These are phyloP conservation scores for Strigomonas culicis DNA, from an alignment of 208 protist species.

Conservation along the genomic window DNA sequence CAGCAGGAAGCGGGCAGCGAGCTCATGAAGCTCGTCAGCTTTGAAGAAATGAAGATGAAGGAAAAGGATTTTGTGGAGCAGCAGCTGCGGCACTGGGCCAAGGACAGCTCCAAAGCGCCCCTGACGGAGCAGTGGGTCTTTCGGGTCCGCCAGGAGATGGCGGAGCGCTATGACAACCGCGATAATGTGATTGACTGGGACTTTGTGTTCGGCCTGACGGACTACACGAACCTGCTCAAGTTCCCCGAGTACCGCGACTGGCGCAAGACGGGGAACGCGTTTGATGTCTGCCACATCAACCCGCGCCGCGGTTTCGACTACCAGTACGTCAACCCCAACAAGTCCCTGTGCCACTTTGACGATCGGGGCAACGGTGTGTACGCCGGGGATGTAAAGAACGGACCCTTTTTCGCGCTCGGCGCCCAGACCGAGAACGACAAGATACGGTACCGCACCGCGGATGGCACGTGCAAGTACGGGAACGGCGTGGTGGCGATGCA, in stretches of 20 bases:
- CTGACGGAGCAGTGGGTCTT: conserved; percentile 55
- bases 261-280: conserved; percentile 85
- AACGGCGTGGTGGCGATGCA: conserved; percentile 89
- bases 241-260: conserved; percentile 88
- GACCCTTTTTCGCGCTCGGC: conserved; percentile 82
- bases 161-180: conserved; percentile 89
- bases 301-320: conserved; percentile 75
- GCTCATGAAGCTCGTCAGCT: conserved; percentile 40
- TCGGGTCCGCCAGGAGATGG: conserved; percentile 86
- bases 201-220: conserved; percentile 80
- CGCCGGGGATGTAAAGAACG: conserved; percentile 82
- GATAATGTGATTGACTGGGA: conserved; percentile 94
- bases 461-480: conserved; percentile 88
- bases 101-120: conserved; percentile 48
- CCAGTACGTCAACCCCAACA: conserved; percentile 78
- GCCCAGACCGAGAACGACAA: conserved; percentile 64
- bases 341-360: conserved; percentile 84
- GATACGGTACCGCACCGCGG: conserved; percentile 62
- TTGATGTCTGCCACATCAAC: conserved; percentile 85
- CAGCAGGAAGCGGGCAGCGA: conserved; percentile 24
- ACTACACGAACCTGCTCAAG: conserved; percentile 86
- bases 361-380: conserved; percentile 62
- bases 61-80: conserved; percentile 85
- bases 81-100: conserved; percentile 74
- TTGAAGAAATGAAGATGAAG: conserved; percentile 83